These are phyloP conservation scores for Coix lacrymajobi DNA, from an alignment of 176 grass and related monocot species.

Conservation along the genomic window DNA sequence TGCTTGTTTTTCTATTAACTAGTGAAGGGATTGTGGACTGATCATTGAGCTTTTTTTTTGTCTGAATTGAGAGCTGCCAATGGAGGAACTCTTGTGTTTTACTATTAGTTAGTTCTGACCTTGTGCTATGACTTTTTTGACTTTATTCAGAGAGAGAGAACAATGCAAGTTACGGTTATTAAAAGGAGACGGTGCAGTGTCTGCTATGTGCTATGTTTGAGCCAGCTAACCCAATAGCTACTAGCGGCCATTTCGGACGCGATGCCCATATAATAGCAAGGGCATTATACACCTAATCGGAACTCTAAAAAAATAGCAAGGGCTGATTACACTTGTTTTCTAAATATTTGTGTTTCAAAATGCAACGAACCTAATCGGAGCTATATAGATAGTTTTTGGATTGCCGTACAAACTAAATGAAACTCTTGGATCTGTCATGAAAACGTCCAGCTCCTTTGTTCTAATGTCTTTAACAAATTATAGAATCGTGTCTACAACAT, in stretches of 20 bases:
- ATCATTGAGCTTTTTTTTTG: not conserved
- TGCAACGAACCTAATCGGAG: not conserved
- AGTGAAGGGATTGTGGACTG: not conserved
- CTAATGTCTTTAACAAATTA: too few relatives aligned
- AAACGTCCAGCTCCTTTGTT: too few relatives aligned
- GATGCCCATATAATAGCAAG: not conserved
- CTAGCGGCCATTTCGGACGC: not conserved
- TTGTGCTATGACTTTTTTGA: constrained; percentile 33
- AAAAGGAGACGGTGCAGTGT: not conserved
- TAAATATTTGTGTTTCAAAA: not conserved
- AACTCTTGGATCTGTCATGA: too few relatives aligned
- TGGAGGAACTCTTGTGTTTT: not conserved
- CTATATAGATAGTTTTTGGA: not conserved
- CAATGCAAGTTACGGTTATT: not conserved
- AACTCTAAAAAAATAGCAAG: too few relatives aligned
- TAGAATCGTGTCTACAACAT: too few relatives aligned
- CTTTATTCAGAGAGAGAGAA: not conserved
- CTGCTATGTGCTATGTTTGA: not conserved
- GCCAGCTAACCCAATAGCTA: not conserved
- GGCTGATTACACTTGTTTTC: not conserved
- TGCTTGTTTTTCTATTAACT: not conserved
- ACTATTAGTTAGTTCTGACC: not conserved
- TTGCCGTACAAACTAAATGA: too few relatives aligned
- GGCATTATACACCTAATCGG: too few relatives aligned
- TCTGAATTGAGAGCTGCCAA: not conserved